These are phyloP conservation scores for Gossypium rotundifolium DNA, from an alignment of 345 rosid genomes.

Conservation along the genomic window DNA sequence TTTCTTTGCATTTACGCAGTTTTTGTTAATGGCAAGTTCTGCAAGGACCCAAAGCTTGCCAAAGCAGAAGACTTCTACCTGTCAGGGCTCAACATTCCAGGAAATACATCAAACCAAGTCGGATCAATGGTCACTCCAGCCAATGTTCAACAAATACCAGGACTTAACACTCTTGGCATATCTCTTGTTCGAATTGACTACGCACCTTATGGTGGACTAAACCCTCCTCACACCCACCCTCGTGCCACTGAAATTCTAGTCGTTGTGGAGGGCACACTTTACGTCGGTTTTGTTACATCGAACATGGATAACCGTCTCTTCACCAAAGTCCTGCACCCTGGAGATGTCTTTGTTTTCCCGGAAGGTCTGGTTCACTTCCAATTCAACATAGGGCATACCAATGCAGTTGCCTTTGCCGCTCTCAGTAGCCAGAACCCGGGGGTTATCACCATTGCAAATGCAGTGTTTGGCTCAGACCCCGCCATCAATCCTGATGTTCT, in stretches of 20 bases:
- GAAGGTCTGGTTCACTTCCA: not conserved
- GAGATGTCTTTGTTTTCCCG: not conserved
- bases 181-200: not conserved
- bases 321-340: not conserved
- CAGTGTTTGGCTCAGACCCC: not conserved
- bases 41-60: not conserved
- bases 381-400: not conserved
- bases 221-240: not conserved
- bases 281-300: not conserved
- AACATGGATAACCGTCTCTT: not conserved
- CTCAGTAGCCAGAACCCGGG: not conserved
- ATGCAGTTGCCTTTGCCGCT: not conserved
- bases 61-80: not conserved
- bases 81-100: not conserved
- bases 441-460: not conserved
- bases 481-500: not conserved
- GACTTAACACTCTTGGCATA: not conserved
- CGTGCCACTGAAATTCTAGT: constrained; percentile 1
- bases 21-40: not conserved
- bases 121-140: not conserved
- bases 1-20: not conserved
- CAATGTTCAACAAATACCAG: not conserved
- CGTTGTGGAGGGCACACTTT: not conserved
- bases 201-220: not conserved
- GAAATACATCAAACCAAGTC: not conserved